Percentiles rank a stretch among this genome's conserved stretches.
These are phyloP conservation scores for Microsporum audouinii DNA, from an alignment of 2,329 filamentous ascomycete genomes.

Conservation along the genomic window DNA sequence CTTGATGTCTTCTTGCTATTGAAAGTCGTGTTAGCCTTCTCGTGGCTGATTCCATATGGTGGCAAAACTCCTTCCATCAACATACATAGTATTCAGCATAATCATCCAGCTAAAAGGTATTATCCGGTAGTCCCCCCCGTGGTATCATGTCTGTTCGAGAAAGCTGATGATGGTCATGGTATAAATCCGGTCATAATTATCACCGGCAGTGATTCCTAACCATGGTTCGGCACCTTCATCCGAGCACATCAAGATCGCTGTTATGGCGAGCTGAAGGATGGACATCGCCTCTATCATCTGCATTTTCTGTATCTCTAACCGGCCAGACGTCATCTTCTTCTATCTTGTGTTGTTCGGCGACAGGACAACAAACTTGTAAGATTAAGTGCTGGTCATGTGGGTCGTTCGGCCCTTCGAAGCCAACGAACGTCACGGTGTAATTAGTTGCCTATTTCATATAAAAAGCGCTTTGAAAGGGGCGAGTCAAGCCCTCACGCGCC, in stretches of 20 bases:
- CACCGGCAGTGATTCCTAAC: too few species aligned
- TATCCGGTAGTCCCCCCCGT: too few species aligned
- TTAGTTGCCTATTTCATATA: not conserved
- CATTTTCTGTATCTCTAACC: not conserved
- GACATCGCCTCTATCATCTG: not conserved
- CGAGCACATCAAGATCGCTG: not conserved
- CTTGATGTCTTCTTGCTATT: too few species aligned
- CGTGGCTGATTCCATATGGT: too few species aligned
- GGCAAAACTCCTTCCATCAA: too few species aligned
- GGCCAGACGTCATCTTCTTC: not conserved
- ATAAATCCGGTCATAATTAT: too few species aligned
- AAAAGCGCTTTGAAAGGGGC: not conserved
- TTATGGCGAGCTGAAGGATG: not conserved
- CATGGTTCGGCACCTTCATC: not conserved
- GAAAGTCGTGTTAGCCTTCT: too few species aligned
- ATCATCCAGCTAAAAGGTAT: too few species aligned
- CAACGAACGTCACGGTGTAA: not conserved
- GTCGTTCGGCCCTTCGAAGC: not conserved
- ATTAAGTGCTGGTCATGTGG: not conserved
- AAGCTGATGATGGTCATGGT: too few species aligned
- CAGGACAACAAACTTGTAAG: not conserved
- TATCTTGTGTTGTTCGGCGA: not conserved
- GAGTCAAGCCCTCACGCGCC: not conserved
- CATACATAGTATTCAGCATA: too few species aligned
- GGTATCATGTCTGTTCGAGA: too few species aligned